These are phyloP conservation scores for Blastobotrys indianensis DNA, from an alignment of 1,139 yeast species.

Conservation along the genomic window DNA sequence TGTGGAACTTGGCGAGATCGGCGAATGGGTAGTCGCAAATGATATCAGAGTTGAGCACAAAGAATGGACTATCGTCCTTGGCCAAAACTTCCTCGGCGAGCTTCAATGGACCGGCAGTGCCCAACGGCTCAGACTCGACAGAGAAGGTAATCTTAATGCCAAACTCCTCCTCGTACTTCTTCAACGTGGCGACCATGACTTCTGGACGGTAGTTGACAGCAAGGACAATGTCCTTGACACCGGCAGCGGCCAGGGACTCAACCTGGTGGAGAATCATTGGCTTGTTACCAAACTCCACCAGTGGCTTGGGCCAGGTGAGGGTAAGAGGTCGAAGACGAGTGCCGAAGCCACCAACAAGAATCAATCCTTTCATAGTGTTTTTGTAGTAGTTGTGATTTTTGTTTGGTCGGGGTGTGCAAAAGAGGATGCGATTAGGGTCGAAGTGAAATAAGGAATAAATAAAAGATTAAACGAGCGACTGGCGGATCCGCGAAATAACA, in stretches of 20 bases:
- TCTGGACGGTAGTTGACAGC: slow-evolving; percentile 99
- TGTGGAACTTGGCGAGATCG: slow-evolving; percentile 90
- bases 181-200: slow-evolving; percentile 93
- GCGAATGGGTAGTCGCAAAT: slow-evolving; percentile 97
- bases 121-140: slow-evolving; percentile 98
- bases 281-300: slow-evolving; percentile 97
- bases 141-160: slow-evolving; percentile 95
- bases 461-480: slow-evolving; percentile 7
- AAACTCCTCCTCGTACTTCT: slow-evolving; percentile 90
- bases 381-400: no score
- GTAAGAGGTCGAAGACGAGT: slow-evolving; percentile 99
- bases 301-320: slow-evolving; percentile 93
- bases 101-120: slow-evolving; percentile 98
- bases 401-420: neutral
- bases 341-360: slow-evolving; percentile 99
- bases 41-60: slow-evolving; percentile 96
- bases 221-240: slow-evolving; percentile 96
- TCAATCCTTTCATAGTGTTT: slow-evolving; percentile 81
- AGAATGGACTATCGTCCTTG: slow-evolving; percentile 95
- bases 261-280: slow-evolving; percentile 88
- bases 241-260: slow-evolving; percentile 96
- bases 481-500: neutral
- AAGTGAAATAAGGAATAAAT: slow-evolving; percentile 11
- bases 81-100: slow-evolving; percentile 90
- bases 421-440: slow-evolving; percentile 2